Base-by-base conservation (phyloP, 1,284 basidiomycete species). In the Heterobasidion annosum region DNA sequence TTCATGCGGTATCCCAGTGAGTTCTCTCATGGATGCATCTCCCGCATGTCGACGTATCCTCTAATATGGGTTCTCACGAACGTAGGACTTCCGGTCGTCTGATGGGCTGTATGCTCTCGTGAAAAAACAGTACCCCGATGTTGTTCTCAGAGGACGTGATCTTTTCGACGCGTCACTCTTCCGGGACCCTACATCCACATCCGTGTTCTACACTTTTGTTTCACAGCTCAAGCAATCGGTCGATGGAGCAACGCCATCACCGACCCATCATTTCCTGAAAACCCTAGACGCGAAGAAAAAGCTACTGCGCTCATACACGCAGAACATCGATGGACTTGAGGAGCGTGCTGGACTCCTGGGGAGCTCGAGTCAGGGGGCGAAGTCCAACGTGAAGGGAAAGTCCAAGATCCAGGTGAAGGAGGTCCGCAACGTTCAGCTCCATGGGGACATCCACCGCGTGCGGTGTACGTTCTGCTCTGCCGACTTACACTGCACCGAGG, bases 241-340 rank as follows among this genome's bases (percentile, higher is more conserved):
- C 60, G 85, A 93, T 64, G 70, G 70, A 40, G 91, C 93, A n/a
- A 67, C 80, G 49, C 92, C 92, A 2, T 87, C 93, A 5, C 79
- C 83, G 1, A 97, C 95, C 3, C 95, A 98, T 68, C 78, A 79
- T 56, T 95, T 98, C 69, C 83, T 98, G 57, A 88, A 88, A 63
- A 85, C 83, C 6, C 80, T 98, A 0, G 89, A 96, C 61, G 68
- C 76, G 9, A 92, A 93, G 69, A 88, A 89, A 53, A 93, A 89
- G 64, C 73, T 98, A 1, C 70, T 96, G 34, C 82, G 94, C 52
- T 90, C 86, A 2, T 98, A 98, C 68, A 97, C 95, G 0, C 94
- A 97, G 69, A 98, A 97, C 65, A 94, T 98, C 51, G 95, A 98
- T 68, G 93, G 92, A 6, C 73, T 98, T 18, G 95, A 98, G 67